Conservation (phyloP, 2,329 filamentous ascomycete species). For the Fusarium nanum region DNA sequence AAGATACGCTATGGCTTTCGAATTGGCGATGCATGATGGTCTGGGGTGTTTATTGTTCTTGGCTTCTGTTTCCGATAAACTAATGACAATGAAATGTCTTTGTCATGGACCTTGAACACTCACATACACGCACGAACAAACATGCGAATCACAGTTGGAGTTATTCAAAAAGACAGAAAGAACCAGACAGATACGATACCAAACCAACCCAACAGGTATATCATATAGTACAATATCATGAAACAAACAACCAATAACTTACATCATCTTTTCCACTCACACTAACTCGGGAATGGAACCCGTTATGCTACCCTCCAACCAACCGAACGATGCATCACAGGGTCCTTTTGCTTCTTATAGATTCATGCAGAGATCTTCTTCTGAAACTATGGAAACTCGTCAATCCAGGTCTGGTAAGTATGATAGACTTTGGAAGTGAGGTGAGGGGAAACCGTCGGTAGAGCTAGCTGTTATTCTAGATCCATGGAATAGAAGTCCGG, state of each 20-base stretch:
- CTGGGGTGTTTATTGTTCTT: not conserved
- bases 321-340: not conserved
- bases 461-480: constrained; percentile 1
- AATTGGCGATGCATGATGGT: not conserved
- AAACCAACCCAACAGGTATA: not conserved
- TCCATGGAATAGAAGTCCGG: not conserved
- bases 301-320: not conserved
- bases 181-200: not conserved
- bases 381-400: not conserved
- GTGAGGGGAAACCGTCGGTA: not conserved
- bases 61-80: not conserved
- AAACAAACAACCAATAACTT: not conserved
- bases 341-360: not conserved
- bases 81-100: not conserved
- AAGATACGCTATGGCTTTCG: not conserved
- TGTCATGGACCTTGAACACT: not conserved
- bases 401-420: not conserved
- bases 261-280: not conserved
- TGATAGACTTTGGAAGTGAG: not conserved
- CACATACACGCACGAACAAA: fast-evolving
- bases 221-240: not conserved
- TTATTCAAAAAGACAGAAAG: not conserved
- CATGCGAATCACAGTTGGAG: not conserved
- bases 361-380: not conserved
- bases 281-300: constrained; percentile 14